Conservation (phyloP, 257 asterid genomes). For the Solanum infundibuliforme region DNA sequence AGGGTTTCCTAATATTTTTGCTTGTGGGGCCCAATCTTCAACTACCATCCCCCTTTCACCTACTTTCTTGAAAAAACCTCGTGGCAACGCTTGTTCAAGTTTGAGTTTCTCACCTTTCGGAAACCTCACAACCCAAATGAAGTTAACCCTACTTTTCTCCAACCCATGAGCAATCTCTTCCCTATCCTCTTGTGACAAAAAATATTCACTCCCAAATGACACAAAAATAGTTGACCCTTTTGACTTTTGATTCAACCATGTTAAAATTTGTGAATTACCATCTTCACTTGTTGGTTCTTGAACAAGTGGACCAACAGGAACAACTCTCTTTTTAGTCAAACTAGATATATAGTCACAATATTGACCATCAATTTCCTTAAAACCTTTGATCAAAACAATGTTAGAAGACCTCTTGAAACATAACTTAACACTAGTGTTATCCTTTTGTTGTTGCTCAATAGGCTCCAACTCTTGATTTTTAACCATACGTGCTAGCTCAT, state of each 20-base stretch:
- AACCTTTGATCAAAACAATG: slow-evolving; percentile 9
- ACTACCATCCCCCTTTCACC: slow-evolving; percentile 10
- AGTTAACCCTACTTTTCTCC: slow-evolving; percentile 14
- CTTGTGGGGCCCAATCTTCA: slow-evolving; percentile 18
- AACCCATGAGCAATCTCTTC: slow-evolving; percentile 11
- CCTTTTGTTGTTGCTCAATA: not conserved
- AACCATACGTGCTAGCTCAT: not conserved
- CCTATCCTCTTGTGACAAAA: slow-evolving; percentile 7
- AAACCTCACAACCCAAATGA: slow-evolving; percentile 22
- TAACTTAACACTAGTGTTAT: not conserved
- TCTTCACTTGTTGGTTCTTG: not conserved
- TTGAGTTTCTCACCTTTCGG: slow-evolving; percentile 8
- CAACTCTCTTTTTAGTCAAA: not conserved
- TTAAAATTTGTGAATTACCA: not conserved
- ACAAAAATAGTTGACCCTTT: slow-evolving; percentile 10
- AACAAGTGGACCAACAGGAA: slow-evolving; percentile 13
- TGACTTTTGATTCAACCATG: slow-evolving; percentile 13
- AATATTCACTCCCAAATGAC: slow-evolving; percentile 21
- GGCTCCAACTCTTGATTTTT: not conserved
- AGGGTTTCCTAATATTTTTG: slow-evolving; percentile 11
- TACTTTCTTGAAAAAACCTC: slow-evolving; percentile 8
- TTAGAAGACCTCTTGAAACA: not conserved
- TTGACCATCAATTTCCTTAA: slow-evolving; percentile 9
- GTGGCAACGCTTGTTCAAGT: slow-evolving; percentile 13
- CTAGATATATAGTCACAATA: slow-evolving; percentile 1